These are phyloP conservation scores for Leccinum cinnamomeum DNA, from an alignment of 1,284 basidiomycete genomes.

Conservation along the genomic window DNA sequence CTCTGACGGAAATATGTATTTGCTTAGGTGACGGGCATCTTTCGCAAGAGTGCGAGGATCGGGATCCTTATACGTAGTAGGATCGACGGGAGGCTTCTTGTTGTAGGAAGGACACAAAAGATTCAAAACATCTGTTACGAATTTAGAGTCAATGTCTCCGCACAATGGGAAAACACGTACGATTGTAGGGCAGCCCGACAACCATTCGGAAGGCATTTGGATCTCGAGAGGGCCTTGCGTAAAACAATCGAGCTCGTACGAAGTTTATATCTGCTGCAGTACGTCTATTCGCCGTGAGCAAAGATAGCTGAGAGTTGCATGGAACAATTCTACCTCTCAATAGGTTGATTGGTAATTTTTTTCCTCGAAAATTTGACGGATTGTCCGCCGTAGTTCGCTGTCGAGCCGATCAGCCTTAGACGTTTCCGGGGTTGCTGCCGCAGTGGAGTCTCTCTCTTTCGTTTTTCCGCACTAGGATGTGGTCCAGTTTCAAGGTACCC, in stretches of 20 bases:
- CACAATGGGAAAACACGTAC: conserved; percentile 40
- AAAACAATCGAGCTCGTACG: conserved; percentile 62
- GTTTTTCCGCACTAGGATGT: conserved; percentile 17
- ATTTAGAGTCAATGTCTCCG: conserved; percentile 6
- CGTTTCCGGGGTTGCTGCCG: conserved; percentile 30
- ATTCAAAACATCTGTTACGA: conserved; percentile 60
- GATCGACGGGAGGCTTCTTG: conserved; percentile 27
- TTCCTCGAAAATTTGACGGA: conserved; percentile 8
- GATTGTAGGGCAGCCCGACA: conserved; percentile 68
- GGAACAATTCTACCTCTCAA: conserved; percentile 24
- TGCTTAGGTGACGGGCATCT: conserved; percentile 64
- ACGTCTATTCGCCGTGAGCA: conserved; percentile 36
- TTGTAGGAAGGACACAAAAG: conserved; percentile 46
- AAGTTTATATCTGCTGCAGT: conserved; percentile 57
- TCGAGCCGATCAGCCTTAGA: conserved; percentile 13
- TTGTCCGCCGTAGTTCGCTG: conserved; percentile 4
- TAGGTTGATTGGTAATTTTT: conserved; percentile 11
- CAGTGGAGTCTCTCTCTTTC: conserved; percentile 25
- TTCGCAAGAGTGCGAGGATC: conserved; percentile 46
- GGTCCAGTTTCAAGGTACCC: conserved; percentile 15
- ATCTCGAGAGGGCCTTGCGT: conserved; percentile 56
- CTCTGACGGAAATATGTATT: conserved; percentile 83
- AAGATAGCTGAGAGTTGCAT: conserved; percentile 8
- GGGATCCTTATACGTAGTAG: conserved; percentile 37
- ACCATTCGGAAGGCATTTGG: conserved; percentile 47